These are phyloP conservation scores for Neurospora sp. DNA, from an alignment of 495 filamentous ascomycete genomes.

Conservation along the genomic window DNA sequence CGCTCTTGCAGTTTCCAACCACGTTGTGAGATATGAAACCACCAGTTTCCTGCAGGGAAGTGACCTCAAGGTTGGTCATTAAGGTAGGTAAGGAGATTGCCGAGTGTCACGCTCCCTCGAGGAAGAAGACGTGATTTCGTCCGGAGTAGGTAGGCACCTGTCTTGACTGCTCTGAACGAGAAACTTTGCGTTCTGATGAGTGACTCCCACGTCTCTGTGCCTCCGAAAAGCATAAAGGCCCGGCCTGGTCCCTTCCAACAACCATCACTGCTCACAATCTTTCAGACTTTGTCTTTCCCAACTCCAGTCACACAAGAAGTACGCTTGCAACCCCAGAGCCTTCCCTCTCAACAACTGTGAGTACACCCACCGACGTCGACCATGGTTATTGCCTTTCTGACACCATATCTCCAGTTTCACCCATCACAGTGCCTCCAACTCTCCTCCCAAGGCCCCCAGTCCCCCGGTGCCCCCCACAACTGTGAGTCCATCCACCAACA, in stretches of 20 bases:
- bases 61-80: not conserved
- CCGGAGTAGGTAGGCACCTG: not conserved
- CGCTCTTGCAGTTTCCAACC: not conserved
- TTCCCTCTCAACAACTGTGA: not conserved
- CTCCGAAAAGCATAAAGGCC: not conserved
- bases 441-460: not conserved
- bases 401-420: not conserved
- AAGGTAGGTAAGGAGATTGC: not conserved
- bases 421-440: not conserved
- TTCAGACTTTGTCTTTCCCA: not conserved
- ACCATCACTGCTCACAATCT: not conserved
- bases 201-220: not conserved
- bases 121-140: not conserved
- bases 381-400: not conserved
- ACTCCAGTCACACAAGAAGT: not conserved
- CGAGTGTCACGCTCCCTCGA: not conserved
- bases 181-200: not conserved
- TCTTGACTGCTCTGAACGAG: not conserved
- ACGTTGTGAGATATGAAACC: not conserved
- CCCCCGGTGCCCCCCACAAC: not conserved
- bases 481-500: not conserved
- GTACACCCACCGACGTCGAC: not conserved
- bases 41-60: not conserved
- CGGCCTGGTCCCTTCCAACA: not conserved
- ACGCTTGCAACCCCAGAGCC: not conserved